phyloP scores from a whole-genome alignment of 176 grass and related monocot species.

The Ensete ventricosum region DNA sequence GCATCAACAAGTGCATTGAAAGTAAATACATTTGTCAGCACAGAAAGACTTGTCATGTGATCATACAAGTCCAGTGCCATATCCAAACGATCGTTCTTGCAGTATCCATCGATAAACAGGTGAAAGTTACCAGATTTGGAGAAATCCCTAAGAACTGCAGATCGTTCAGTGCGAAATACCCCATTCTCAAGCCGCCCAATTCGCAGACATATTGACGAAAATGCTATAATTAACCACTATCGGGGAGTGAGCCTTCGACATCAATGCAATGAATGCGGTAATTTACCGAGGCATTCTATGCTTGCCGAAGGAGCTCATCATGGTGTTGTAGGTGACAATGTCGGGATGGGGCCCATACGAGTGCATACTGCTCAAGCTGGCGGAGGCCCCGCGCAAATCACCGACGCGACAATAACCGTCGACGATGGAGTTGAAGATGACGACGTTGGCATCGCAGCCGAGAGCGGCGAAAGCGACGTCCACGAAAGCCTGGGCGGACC shows the following conservation, averaged over 20 bases:
- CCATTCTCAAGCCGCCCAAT: background rate
- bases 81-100: background rate
- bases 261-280: background rate
- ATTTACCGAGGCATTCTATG: background rate
- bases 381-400: background rate
- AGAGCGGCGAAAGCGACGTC: background rate
- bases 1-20: background rate
- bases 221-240: conserved; percentile 4
- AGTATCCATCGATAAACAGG: no score
- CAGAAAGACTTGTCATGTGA: background rate
- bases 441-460: background rate
- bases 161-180: no score
- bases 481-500: background rate
- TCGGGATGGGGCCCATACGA: background rate
- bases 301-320: background rate
- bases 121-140: conserved; percentile 11
- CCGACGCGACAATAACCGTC: conserved; percentile 3
- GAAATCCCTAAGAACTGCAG: background rate
- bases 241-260: no score
- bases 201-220: background rate
- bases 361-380: background rate
- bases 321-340: conserved; percentile 6
- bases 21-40: background rate
- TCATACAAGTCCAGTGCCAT: background rate
- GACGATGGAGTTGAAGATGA: background rate